Base-by-base conservation (phyloP, 768 basidiomycete species). In the Xerocomus spinulosus region DNA sequence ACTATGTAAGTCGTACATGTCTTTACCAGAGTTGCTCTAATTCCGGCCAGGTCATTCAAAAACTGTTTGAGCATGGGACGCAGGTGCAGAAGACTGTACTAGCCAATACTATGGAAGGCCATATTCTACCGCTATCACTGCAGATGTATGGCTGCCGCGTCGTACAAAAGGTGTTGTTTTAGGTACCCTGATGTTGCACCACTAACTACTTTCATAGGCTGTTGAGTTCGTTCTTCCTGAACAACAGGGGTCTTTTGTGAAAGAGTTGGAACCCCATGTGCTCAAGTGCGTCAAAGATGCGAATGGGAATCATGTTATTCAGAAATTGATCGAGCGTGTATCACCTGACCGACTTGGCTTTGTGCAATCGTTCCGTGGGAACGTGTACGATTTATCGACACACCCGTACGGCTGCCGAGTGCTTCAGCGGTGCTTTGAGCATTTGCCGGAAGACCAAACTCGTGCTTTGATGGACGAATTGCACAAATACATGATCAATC, bases 61-160 rank as follows among this genome's bases (percentile, higher is more conserved):
- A 94, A 68, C 64, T 96, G 57, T 87, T 96, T 57, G 95, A 97
- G 66, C 77, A 85, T 57, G 92, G 94, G 18, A 84, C 83, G 8
- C 77, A 79, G 50, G 67, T 73, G 7, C 93, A 98, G 63, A 87
- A 84, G 60, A 78, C 77, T 8, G 69, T 76, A 18, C 72, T 97
- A 37, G 83, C 80, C 1, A 76, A 70, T 43, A 73, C 79, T 8
- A 85, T 99, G 78, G 84, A 91, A 60, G 82, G 83, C 0, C 83
- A 87, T 59, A 75, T 93, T 29, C 70, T 92, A 4, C 70, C 77
- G 14, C 72, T 97, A 44, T 87, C 92, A 9, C 70, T 87, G 46
- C 89, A 97, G 61, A 90, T 94, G 79, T 98, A 98, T 66, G 95
- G 94, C 4, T 99, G 95, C 68, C 82, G 95, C 13, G 93, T 98